Percentiles rank a stretch among this genome's conserved stretches.
Evolutionary conservation across 2,329 filamentous ascomycete species (phyloP).

Genomic region (Neonectria coccinea): DNA sequence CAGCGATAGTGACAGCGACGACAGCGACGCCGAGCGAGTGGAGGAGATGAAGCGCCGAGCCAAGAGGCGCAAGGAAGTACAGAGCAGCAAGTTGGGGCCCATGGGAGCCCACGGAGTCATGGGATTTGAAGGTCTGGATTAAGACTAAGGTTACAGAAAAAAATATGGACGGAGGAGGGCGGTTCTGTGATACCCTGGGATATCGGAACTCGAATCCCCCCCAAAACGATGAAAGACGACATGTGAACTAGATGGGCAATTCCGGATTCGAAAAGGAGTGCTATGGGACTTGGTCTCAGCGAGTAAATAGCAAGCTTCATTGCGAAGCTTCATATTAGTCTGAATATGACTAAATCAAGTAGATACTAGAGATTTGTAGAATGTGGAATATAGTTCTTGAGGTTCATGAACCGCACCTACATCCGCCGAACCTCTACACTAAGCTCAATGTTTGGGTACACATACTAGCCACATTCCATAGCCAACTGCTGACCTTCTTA

Average conservation of each 20-base stretch:
- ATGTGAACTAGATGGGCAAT: slow-evolving; percentile 3
- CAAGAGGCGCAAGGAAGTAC: slow-evolving; percentile 51
- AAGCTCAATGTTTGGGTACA: not conserved
- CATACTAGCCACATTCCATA: not conserved
- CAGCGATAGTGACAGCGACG: slow-evolving; percentile 54
- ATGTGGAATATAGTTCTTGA: not conserved
- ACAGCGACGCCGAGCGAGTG: slow-evolving; percentile 47
- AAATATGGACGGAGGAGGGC: not conserved
- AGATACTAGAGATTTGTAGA: not conserved
- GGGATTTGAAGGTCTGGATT: slow-evolving; percentile 62
- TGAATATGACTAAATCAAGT: not conserved
- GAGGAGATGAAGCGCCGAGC: slow-evolving; percentile 12
- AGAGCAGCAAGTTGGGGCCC: slow-evolving; percentile 58
- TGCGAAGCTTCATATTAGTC: not conserved
- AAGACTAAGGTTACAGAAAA: slow-evolving; percentile 2
- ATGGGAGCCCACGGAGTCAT: slow-evolving; percentile 65
- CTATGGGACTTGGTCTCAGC: not conserved
- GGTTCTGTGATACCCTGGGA: slow-evolving; percentile 32
- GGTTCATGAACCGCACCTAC: too few relatives aligned
- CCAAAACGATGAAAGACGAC: not conserved
- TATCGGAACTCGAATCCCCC: slow-evolving; percentile 5
- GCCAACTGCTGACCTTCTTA: not conserved
- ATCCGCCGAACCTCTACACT: not conserved
- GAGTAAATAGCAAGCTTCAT: not conserved
- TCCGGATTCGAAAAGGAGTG: not conserved